phyloP scores from a whole-genome alignment of 2,329 filamentous ascomycete genomes.

The Xylariaceae sp. region DNA sequence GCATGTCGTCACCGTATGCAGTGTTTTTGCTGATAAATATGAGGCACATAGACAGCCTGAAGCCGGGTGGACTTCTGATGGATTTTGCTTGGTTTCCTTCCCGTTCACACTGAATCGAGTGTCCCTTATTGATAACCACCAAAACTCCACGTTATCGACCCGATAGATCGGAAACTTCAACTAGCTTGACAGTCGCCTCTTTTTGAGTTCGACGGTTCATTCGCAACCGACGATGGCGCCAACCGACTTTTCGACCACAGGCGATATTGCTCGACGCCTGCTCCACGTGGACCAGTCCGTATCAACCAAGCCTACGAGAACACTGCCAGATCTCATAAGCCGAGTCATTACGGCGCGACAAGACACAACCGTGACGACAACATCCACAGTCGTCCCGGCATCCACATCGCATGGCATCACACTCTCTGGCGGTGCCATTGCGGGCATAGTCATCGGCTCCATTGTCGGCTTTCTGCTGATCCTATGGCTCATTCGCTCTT shows the following conservation, averaged over 20 bases:
- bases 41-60: too few relatives aligned
- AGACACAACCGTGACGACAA: slow-evolving; percentile 7
- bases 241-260: slow-evolving; percentile 4
- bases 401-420: slow-evolving; percentile 16
- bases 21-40: too few relatives aligned
- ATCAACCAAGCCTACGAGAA: slow-evolving; percentile 20
- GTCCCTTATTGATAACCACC: too few relatives aligned
- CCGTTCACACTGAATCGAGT: too few relatives aligned
- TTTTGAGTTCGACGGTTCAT: too few relatives aligned
- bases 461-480: slow-evolving; percentile 43
- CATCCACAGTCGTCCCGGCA: slow-evolving; percentile 25
- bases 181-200: too few relatives aligned
- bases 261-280: slow-evolving; percentile 9
- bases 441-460: slow-evolving; percentile 48
- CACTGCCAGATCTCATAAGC: slow-evolving; percentile 21
- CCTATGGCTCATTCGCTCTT: slow-evolving; percentile 45
- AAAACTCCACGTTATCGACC: too few relatives aligned
- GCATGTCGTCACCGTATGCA: too few relatives aligned
- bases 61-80: too few relatives aligned
- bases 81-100: too few relatives aligned
- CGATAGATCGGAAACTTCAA: too few relatives aligned
- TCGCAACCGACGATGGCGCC: slow-evolving; percentile 18
- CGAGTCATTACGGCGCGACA: slow-evolving; percentile 23
- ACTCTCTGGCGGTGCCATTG: slow-evolving; percentile 46
- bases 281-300: slow-evolving; percentile 7